A percentile compares a stretch with the other conserved stretches of the same genome.
These are phyloP conservation scores for Termitomyces sp. DNA, from an alignment of 768 basidiomycete species.

Conservation along the genomic window DNA sequence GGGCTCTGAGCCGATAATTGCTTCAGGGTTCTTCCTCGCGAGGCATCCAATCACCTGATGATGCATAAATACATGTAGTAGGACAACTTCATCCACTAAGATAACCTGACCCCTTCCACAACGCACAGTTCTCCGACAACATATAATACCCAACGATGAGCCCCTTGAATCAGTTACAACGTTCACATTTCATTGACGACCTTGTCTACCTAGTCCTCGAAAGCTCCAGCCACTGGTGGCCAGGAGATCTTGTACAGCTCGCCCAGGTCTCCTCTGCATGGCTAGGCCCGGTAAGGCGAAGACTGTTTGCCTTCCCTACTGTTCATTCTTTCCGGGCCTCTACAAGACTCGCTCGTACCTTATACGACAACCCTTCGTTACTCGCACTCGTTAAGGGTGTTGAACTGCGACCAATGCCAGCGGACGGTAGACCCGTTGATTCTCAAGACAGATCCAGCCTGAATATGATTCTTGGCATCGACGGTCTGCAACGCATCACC, in stretches of 20 bases:
- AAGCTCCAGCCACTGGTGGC: constrained; percentile 46
- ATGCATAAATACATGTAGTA: no score
- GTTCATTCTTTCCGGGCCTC: constrained; percentile 36
- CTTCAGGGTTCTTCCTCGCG: no score
- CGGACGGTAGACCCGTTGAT: constrained; percentile 11
- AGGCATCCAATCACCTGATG: no score
- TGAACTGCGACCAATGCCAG: constrained; percentile 30
- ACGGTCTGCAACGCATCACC: constrained; percentile 34
- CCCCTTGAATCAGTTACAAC: background rate
- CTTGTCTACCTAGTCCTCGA: constrained; percentile 49
- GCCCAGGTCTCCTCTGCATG: constrained; percentile 44
- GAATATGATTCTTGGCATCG: constrained; percentile 34
- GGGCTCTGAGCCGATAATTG: no score
- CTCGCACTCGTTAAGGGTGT: constrained; percentile 32
- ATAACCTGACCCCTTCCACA: no score
- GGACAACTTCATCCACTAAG: no score
- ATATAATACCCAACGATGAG: background rate
- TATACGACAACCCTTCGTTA: constrained; percentile 31
- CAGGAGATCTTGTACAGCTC: constrained; percentile 41
- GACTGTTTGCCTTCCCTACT: constrained; percentile 38
- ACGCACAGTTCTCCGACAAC: background rate
- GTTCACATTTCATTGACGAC: constrained; percentile 38
- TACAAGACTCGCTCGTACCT: constrained; percentile 33
- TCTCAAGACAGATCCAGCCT: constrained; percentile 29
- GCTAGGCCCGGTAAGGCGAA: constrained; percentile 35